Base-by-base conservation (phyloP, 2,329 filamentous ascomycete genomes). In the Botryotinia narcissicola region DNA sequence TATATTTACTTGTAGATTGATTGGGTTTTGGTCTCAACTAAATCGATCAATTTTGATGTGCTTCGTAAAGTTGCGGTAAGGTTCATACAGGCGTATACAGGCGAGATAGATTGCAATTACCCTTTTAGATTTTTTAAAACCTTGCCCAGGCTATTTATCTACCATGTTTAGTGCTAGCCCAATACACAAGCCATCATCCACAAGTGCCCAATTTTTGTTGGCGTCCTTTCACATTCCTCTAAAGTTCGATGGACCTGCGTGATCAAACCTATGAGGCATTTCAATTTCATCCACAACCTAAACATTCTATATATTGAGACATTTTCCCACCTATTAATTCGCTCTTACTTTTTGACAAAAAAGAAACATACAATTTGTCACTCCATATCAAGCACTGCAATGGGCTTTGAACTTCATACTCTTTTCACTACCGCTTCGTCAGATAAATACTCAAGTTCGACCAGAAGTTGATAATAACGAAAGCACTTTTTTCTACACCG, bases 281-380 rank as follows among this genome's bases (percentile, higher is more conserved):
- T 72, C 63, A 60, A 54, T 44, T 3, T 46, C 42, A 66, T 57
- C 35, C 22, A 44, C 42, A 48, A 48, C 51, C 18, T 60, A 60
- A 44, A 29, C 29, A 46, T 44, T 59, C 61, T 72, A 72, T 72
- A 73, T 69, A 68, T 69, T 73, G 71, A 69, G 51, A 20, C 71
- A 73, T 73, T 73, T 61, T 69, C 71, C 71, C 71, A 51, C 42
- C 10, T 35, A 32, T 42, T 25, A 16, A 32, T 25, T 32, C 42
- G 46, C 44, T 51, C 35, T 32, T 51, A 1, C 44, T 16, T 20
- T 46, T 70, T 57, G 35, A 12, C 35, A 57, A 57, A 40, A 29
- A 18, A 57, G 40, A 20, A 66, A 20, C 25, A 29, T 61, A 61
- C 54, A 40, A 42, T 20, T 59, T 67, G 37, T 59, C 22, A 35